phyloP scores from a whole-genome alignment of 1,139 yeast species.

The Kazachstania sp. region DNA sequence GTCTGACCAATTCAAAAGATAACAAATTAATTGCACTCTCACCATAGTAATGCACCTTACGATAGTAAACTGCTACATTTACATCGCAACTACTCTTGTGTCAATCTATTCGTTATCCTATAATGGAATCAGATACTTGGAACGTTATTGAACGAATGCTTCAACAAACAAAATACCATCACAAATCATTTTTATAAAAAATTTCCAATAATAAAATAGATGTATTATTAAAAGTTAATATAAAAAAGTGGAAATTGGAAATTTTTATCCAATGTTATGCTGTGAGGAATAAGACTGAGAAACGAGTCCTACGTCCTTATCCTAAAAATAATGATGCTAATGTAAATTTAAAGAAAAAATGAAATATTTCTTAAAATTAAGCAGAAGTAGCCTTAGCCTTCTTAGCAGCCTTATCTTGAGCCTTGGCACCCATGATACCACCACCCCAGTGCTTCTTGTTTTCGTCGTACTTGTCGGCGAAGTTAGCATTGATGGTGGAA shows the following conservation, averaged over 20 bases:
- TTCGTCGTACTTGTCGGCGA: conserved; percentile 86
- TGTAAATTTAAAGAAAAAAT: neutral
- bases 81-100: conserved; percentile 3
- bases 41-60: conserved; percentile 4
- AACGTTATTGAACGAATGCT: neutral
- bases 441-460: conserved; percentile 99
- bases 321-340: neutral
- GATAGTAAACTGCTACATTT: neutral
- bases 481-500: conserved; percentile 89
- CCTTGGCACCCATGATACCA: conserved; percentile 93
- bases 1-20: conserved; percentile 3
- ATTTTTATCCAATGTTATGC: neutral
- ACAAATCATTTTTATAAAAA: neutral
- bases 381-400: conserved; percentile 40
- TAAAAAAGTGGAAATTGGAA: neutral
- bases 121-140: neutral
- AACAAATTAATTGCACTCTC: neutral
- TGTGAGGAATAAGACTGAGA: neutral
- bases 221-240: neutral
- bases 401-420: conserved; percentile 64
- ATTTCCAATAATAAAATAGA: neutral
- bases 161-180: conserved; percentile 3
- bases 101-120: neutral
- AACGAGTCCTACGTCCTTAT: too few relatives aligned
- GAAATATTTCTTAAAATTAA: conserved; percentile 1